Evolutionary conservation across 1,284 basidiomycete species (phyloP).

Genomic region (Malassezia slooffiae): DNA sequence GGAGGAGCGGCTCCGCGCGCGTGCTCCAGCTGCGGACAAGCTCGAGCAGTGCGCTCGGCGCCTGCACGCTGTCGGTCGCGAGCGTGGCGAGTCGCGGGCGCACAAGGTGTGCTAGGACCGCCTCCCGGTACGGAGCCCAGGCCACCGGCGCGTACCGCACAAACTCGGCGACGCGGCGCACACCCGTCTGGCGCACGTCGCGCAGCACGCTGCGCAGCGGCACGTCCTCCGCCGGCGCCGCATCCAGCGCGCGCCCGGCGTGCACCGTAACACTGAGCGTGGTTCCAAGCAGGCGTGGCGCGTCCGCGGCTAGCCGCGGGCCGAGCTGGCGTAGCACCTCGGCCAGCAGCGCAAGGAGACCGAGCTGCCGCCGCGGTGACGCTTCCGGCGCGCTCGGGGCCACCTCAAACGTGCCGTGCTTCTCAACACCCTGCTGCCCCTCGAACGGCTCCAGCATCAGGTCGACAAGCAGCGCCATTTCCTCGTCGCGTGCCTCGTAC

Average conservation of each 20-base stretch:
- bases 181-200: conserved; percentile 64
- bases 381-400: conserved; percentile 17
- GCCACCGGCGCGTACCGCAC: conserved; percentile 56
- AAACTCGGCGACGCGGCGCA: conserved; percentile 80
- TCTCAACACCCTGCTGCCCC: conserved; percentile 22
- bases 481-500: conserved; percentile 60
- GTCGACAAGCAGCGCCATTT: conserved; percentile 68
- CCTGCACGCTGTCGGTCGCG: conserved; percentile 77
- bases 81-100: conserved; percentile 67
- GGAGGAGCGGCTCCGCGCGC: conserved; percentile 56
- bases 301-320: conserved; percentile 19
- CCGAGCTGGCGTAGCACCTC: conserved; percentile 42
- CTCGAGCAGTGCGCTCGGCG: conserved; percentile 78
- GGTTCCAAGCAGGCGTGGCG: conserved; percentile 29
- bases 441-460: conserved; percentile 77
- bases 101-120: conserved; percentile 63
- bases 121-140: conserved; percentile 60
- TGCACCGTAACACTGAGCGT: conserved; percentile 34
- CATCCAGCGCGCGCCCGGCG: conserved; percentile 17
- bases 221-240: conserved; percentile 15
- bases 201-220: conserved; percentile 14
- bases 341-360: conserved; percentile 47
- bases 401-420: conserved; percentile 21
- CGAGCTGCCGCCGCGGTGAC: conserved; percentile 30
- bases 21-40: conserved; percentile 71